These are phyloP conservation scores for Sindora glabra DNA, from an alignment of 306 rosid genomes.

Conservation along the genomic window DNA sequence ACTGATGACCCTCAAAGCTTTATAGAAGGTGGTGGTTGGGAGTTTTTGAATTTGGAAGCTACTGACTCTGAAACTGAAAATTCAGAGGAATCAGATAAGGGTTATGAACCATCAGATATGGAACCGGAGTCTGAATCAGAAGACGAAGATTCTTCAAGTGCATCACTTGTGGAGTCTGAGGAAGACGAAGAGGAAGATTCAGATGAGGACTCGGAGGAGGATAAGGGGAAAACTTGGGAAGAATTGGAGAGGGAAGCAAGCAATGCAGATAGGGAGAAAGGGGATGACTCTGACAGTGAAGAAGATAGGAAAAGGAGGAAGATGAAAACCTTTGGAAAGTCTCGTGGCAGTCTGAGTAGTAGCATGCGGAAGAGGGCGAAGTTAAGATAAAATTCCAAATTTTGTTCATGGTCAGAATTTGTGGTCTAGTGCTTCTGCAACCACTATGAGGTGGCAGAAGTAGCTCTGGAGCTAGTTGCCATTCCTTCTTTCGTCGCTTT, in stretches of 20 bases:
- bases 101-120: constrained; percentile 58
- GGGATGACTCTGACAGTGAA: constrained; percentile 57
- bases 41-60: constrained; percentile 63
- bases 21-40: constrained; percentile 69
- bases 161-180: constrained; percentile 58
- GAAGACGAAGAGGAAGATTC: too few relatives aligned
- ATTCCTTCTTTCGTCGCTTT: too few relatives aligned
- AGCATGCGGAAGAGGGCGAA: constrained; percentile 35
- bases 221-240: too few relatives aligned
- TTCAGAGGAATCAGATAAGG: constrained; percentile 55
- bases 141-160: constrained; percentile 52
- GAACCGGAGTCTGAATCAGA: constrained; percentile 62
- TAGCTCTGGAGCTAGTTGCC: too few relatives aligned
- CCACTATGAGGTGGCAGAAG: too few relatives aligned
- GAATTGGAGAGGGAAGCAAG: constrained; percentile 77
- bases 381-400: constrained; percentile 18
- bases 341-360: constrained; percentile 27
- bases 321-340: constrained; percentile 61
- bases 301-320: constrained; percentile 63
- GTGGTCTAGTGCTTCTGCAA: too few relatives aligned
- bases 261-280: constrained; percentile 64
- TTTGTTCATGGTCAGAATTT: background rate
- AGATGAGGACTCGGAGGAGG: too few relatives aligned
- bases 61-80: constrained; percentile 56
- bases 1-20: constrained; percentile 71